These are phyloP conservation scores for Pseudonitzschia multistriata DNA, from an alignment of 108 stramenopile genomes.

Conservation along the genomic window DNA sequence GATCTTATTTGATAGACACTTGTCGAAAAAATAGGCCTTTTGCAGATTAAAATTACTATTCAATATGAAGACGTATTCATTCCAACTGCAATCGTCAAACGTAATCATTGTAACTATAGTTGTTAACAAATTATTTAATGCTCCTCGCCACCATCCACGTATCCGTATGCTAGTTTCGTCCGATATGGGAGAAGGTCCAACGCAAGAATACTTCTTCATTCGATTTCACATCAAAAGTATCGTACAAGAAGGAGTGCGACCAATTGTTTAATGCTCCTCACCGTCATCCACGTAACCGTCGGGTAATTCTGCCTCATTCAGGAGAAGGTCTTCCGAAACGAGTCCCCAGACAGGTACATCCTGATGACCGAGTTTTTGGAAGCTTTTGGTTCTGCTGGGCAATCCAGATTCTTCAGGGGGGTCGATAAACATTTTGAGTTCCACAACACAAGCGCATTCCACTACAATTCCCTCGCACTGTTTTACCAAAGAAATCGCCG, in stretches of 20 bases:
- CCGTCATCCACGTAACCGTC: conserved; percentile 88
- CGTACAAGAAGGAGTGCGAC: neutral
- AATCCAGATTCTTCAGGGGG: conserved; percentile 67
- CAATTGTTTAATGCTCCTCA: conserved; percentile 67
- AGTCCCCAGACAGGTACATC: conserved; percentile 89
- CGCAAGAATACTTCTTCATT: too few relatives aligned
- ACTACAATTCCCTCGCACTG: conserved; percentile 74
- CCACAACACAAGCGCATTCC: conserved; percentile 90
- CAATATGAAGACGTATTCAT: too few relatives aligned
- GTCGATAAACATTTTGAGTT: conserved; percentile 88
- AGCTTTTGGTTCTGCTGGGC: conserved; percentile 74
- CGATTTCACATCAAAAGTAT: too few relatives aligned
- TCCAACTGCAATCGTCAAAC: too few relatives aligned
- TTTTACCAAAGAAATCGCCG: conserved; percentile 76
- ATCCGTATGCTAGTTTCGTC: conserved; percentile 66
- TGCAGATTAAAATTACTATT: too few relatives aligned
- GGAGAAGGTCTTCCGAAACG: conserved; percentile 83
- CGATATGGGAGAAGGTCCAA: conserved; percentile 80
- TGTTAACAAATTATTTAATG: conserved; percentile 48
- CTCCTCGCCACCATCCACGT: conserved; percentile 89
- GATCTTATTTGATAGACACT: too few relatives aligned
- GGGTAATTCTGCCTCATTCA: conserved; percentile 68
- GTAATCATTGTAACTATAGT: too few relatives aligned
- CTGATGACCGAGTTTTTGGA: conserved; percentile 47
- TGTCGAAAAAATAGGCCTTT: too few relatives aligned